phyloP scores from a whole-genome alignment of 345 rosid genomes.

The Rhizophora apiculata region DNA sequence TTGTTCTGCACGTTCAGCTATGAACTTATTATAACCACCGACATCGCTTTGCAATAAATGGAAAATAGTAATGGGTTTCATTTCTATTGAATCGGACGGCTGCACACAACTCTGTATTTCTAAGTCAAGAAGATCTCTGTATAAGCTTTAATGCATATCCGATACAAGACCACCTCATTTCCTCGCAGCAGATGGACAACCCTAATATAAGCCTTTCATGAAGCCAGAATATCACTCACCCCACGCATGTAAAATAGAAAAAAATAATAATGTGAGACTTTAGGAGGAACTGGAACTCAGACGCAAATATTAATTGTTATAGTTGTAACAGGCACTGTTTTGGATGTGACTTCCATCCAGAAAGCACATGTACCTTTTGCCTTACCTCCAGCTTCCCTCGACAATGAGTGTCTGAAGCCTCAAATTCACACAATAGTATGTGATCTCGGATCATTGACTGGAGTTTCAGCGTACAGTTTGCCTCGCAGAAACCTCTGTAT shows the following conservation, averaged over 20 bases:
- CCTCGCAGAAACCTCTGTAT: constrained; percentile 39
- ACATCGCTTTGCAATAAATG: constrained; percentile 2
- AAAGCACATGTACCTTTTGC: constrained; percentile 14
- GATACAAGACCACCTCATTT: constrained; percentile 27
- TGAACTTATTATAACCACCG: too few relatives aligned
- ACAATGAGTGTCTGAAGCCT: constrained; percentile 13
- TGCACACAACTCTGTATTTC: constrained; percentile 28
- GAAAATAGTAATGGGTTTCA: constrained; percentile 9
- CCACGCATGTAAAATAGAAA: background rate
- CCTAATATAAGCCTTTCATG: constrained; percentile 13
- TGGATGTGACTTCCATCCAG: constrained; percentile 21
- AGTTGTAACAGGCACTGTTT: constrained; percentile 17
- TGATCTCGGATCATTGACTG: constrained; percentile 1
- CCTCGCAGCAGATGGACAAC: constrained; percentile 20
- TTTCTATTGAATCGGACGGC: constrained; percentile 24
- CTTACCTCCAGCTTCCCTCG: constrained; percentile 11
- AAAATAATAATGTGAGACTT: constrained; percentile 15
- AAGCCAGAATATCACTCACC: constrained; percentile 31
- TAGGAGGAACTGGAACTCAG: constrained; percentile 18
- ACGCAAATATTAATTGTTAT: constrained; percentile 17
- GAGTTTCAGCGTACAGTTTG: constrained; percentile 43
- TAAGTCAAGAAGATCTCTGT: constrained; percentile 32
- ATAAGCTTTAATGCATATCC: constrained; percentile 31
- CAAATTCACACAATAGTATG: constrained; percentile 16
- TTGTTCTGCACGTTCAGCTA: too few relatives aligned